These are phyloP conservation scores for Picea glauca DNA, from an alignment of 75 land plant genomes.

Conservation along the genomic window DNA sequence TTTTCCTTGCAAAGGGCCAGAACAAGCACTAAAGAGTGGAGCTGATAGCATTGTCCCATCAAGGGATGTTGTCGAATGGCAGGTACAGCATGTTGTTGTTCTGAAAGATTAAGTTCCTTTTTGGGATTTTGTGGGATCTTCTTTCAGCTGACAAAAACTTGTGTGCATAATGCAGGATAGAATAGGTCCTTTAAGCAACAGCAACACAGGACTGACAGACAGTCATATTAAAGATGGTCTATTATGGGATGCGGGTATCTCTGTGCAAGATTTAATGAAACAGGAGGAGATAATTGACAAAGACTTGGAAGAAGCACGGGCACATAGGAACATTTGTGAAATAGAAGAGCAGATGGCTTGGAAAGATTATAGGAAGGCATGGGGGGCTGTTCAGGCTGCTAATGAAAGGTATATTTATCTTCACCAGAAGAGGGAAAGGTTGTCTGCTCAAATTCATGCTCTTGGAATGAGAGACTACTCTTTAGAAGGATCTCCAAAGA, in stretches of 20 bases:
- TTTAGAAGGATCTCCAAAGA: constrained; percentile 20
- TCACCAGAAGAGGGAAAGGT: constrained; percentile 48
- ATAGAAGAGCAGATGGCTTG: constrained; percentile 69
- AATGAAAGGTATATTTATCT: constrained; percentile 56
- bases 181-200: constrained; percentile 2
- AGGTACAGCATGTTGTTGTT: not conserved
- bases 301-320: constrained; percentile 74
- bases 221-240: not conserved
- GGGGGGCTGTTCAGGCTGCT: constrained; percentile 54
- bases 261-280: constrained; percentile 28
- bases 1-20: not conserved
- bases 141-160: not conserved
- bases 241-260: not conserved
- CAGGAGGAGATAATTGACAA: constrained; percentile 63
- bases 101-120: not conserved
- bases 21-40: not conserved
- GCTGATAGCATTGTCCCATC: not conserved
- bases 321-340: constrained; percentile 65
- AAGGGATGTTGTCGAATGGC: not conserved
- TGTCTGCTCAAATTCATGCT: constrained; percentile 36
- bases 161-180: not conserved
- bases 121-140: not conserved
- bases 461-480: constrained; percentile 23
- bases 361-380: constrained; percentile 66
- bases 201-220: not conserved